These are phyloP conservation scores for Didymellaceae sp. DNA, from an alignment of 2,329 filamentous ascomycete species.

Conservation along the genomic window DNA sequence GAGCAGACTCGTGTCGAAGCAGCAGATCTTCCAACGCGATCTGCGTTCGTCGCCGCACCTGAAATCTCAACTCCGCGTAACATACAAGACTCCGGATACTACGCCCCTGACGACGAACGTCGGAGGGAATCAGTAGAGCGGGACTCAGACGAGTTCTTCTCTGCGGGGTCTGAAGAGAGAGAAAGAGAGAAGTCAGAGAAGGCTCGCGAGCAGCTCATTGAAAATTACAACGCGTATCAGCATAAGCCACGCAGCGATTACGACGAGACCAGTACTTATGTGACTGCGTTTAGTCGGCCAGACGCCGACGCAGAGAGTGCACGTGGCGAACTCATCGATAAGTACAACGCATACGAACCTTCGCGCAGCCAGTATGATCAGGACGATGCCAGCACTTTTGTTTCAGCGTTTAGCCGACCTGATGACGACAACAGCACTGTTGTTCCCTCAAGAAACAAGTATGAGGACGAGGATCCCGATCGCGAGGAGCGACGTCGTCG, in stretches of 20 bases:
- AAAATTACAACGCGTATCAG: slow-evolving; percentile 27
- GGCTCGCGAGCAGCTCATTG: slow-evolving; percentile 20
- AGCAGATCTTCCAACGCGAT: slow-evolving; percentile 23
- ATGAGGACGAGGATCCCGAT: slow-evolving; percentile 36
- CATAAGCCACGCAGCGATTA: slow-evolving; percentile 21
- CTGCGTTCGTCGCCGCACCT: slow-evolving; percentile 22
- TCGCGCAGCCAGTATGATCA: slow-evolving; percentile 19
- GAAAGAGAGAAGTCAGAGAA: slow-evolving; percentile 30
- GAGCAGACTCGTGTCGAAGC: slow-evolving; percentile 25
- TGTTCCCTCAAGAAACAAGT: slow-evolving; percentile 34
- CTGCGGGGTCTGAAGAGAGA: slow-evolving; percentile 41
- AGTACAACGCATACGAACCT: slow-evolving; percentile 7
- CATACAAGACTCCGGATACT: slow-evolving; percentile 43
- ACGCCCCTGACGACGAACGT: slow-evolving; percentile 39
- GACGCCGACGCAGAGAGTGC: slow-evolving; percentile 5
- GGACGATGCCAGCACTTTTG: slow-evolving; percentile 19
- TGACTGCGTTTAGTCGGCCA: slow-evolving; percentile 15
- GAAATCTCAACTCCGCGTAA: slow-evolving; percentile 23
- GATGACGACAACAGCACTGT: slow-evolving; percentile 35
- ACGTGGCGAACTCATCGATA: slow-evolving; percentile 18
- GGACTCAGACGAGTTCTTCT: slow-evolving; percentile 46
- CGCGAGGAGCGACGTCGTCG: slow-evolving; percentile 39
- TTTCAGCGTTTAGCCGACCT: slow-evolving; percentile 18
- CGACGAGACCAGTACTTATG: slow-evolving; percentile 18
- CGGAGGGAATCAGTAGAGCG: slow-evolving; percentile 29